Base-by-base conservation (phyloP, 805 yeast genomes). In the Yarrowia porcina region DNA sequence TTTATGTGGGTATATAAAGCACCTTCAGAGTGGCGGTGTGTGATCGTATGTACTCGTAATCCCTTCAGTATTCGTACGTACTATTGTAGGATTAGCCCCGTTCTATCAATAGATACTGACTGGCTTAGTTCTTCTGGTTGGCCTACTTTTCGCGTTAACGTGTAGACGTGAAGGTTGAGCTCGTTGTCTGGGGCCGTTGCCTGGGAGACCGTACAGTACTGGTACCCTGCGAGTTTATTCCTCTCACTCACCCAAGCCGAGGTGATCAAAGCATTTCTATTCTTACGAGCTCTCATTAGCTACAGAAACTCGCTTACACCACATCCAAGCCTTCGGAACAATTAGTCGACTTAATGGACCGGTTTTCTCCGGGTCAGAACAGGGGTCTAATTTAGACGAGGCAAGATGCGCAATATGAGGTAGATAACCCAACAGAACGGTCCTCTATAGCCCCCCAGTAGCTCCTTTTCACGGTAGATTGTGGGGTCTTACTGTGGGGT, bases 321-420 rank as follows among this genome's bases (percentile, higher is more conserved):
- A 45, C 21, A 25, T 36, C n/a, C 23, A 12, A 18, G 6, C 15
- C 23, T 17, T 25, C 18, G 36, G 36, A 45, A 30, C 35, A 30
- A 27, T 30, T 45, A 27, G 33, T 18, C 18, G 18, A 3, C 0
- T 2, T 17, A 17, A 4, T 4, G 13, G 17, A 4, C 18, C 52
- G 36, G 36, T 18, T 30, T 28, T 27, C n/a, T 6, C 52, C 50
- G 50, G 52, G 21, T 18, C 8, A 30, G 15, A 13, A 6, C 17
- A 25, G 52, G 52, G 52, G 52, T 17, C 52, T 45, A 45, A 45
- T 30, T 30, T 45, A 45, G 52, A 23, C 36, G 52, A 36, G 52
- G 25, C 13, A 39, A 17, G 44, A 8, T 21, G 11, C 23, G 33
- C 28, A 27, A 35, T 28, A n/a, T 17, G 50, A 28, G n/a, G 27